Evolutionary conservation across 495 filamentous ascomycete species (phyloP).

Genomic region (Penicillium odoratum): DNA sequence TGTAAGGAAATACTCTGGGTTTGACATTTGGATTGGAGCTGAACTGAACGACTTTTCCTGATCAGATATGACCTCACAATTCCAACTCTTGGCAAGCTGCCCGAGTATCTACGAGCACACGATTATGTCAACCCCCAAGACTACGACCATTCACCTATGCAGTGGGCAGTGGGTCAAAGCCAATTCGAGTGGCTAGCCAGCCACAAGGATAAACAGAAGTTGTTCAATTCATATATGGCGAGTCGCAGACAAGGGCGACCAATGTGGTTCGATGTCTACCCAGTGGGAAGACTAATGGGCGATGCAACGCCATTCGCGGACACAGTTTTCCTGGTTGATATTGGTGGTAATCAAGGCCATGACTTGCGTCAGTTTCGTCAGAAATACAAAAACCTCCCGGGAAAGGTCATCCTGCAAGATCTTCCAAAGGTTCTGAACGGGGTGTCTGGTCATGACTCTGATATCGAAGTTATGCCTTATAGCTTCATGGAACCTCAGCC

Average conservation of each 20-base stretch:
- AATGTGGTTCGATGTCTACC: slow-evolving; percentile 42
- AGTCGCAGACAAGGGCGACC: slow-evolving; percentile 36
- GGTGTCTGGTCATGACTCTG: slow-evolving; percentile 5
- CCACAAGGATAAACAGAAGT: slow-evolving; percentile 28
- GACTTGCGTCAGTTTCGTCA: slow-evolving; percentile 33
- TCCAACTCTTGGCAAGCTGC: slow-evolving; percentile 36
- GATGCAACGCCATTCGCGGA: slow-evolving; percentile 23
- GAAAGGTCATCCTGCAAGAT: slow-evolving; percentile 34
- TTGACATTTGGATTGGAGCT: background rate
- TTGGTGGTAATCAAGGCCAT: slow-evolving; percentile 45
- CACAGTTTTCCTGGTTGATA: slow-evolving; percentile 40
- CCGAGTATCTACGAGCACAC: slow-evolving; percentile 33
- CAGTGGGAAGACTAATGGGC: slow-evolving; percentile 26
- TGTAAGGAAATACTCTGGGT: slow-evolving; percentile 28
- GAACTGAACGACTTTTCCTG: slow-evolving; percentile 2
- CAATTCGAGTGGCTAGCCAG: slow-evolving; percentile 44
- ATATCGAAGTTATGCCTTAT: slow-evolving; percentile 36
- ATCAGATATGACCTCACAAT: slow-evolving; percentile 38
- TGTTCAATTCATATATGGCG: slow-evolving; percentile 45
- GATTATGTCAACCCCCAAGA: slow-evolving; percentile 34
- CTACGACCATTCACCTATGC: slow-evolving; percentile 38
- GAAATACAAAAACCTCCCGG: slow-evolving; percentile 20
- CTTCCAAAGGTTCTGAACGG: slow-evolving; percentile 31
- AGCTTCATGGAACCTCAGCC: slow-evolving; percentile 38
- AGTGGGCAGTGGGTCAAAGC: slow-evolving; percentile 41